Base-by-base conservation (phyloP, 2,329 filamentous ascomycete genomes). In the Emericellopsis cladophorae region DNA sequence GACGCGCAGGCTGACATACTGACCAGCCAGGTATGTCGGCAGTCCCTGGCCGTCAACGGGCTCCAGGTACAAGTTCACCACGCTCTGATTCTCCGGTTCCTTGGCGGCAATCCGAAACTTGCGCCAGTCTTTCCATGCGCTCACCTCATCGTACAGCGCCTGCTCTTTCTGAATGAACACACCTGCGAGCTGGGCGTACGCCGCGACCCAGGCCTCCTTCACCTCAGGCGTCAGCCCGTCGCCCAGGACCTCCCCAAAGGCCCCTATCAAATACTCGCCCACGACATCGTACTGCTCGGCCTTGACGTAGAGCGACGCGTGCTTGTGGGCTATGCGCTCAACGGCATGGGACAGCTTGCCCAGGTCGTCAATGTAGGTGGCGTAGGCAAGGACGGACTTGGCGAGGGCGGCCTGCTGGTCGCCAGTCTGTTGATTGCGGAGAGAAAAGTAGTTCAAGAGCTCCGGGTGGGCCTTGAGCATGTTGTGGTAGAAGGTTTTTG, bases 251-350 rank as follows among this genome's bases (percentile, higher is more conserved):
- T 71, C 56, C 11, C 70, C 73, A 60, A 89, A 81, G 2, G 83
- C 79, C 38, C 68, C 71, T 15, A 89, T 66, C 2, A 89, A 68
- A 54, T 79, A 70, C 46, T 74, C 69, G 34, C 80, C 84, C 2
- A 89, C 83, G 26, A 86, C 71, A 40, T 67, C 60, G 55, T 89
- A 89, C 40, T 87, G 78, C 18, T 78, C 79, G 0, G 83, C 69
- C 47, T 67, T 62, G 51, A 89, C 73, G 53, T 74, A 76, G n/a
- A 89, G 68, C 2, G 76, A 81, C 21, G 71, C 81, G 53, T 89
- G 84, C 62, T 87, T 88, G 52, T 87, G 76, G 43, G 79, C 80
- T 48, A 90, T 87, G 51, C 79, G 73, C 57, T 85, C 79, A 12
- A 76, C 65, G 29, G 62, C 64, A 26, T 72, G 66, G 11, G 56